A percentile compares a stretch with the other conserved stretches of the same genome.
phyloP scores from a whole-genome alignment of 2,329 filamentous ascomycete species.

The Sphaerulina vaccinii region DNA sequence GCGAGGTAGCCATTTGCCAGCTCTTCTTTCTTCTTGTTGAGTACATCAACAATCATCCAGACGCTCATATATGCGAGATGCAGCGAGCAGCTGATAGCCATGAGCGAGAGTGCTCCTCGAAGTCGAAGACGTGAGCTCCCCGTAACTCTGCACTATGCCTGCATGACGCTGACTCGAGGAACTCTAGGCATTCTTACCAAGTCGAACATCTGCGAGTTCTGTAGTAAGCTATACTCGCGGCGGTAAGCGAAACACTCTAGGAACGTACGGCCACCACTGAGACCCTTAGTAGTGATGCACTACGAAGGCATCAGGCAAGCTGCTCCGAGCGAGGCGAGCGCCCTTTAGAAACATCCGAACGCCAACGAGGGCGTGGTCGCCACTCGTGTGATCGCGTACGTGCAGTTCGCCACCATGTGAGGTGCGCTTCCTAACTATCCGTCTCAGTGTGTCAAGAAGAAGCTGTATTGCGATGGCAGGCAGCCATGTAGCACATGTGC shows the following conservation, averaged over 20 bases:
- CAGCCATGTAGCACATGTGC: constrained; percentile 10
- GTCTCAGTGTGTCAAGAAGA: constrained; percentile 9
- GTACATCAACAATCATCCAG: too few species aligned
- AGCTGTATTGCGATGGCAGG: constrained; percentile 11
- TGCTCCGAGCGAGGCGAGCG: constrained; percentile 5
- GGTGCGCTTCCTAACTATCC: not conserved
- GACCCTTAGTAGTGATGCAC: constrained; percentile 5
- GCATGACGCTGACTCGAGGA: too few species aligned
- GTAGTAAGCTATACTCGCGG: not conserved
- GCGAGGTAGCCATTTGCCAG: too few species aligned
- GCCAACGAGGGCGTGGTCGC: constrained; percentile 4
- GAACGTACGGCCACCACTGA: not conserved
- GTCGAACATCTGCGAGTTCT: constrained; percentile 1
- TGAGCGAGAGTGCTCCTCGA: too few species aligned
- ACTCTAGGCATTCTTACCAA: too few species aligned
- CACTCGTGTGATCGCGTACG: constrained; percentile 9
- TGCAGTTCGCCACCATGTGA: not conserved
- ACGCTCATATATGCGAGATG: too few species aligned
- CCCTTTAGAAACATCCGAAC: not conserved
- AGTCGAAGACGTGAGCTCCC: too few species aligned
- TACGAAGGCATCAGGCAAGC: constrained; percentile 4
- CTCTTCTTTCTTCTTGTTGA: too few species aligned
- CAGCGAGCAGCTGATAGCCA: too few species aligned
- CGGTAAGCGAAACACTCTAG: not conserved
- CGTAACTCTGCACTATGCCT: too few species aligned